Conservation (phyloP, 2,329 filamentous ascomycete species). For the Pezicula carpinea region DNA sequence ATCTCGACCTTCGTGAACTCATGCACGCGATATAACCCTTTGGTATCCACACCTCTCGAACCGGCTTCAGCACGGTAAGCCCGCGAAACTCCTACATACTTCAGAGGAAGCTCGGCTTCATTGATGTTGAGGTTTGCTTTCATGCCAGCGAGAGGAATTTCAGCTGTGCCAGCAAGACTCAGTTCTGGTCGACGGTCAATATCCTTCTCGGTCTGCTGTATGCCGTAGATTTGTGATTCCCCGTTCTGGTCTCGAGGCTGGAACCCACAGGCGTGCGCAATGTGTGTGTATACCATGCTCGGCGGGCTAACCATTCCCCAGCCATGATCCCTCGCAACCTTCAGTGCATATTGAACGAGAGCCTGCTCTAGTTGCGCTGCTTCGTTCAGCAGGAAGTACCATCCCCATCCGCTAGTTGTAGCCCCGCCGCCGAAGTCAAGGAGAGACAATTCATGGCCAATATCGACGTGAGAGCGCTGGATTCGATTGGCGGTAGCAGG, state of each 20-base stretch:
- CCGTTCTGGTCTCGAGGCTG: conserved; percentile 85
- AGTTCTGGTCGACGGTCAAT: conserved; percentile 61
- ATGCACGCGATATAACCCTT: conserved; percentile 93
- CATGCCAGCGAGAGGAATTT: conserved; percentile 92
- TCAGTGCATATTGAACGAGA: conserved; percentile 79
- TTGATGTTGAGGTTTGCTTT: conserved; percentile 69
- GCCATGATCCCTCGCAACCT: conserved; percentile 64
- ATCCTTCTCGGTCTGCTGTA: conserved; percentile 64
- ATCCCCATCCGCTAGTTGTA: conserved; percentile 89
- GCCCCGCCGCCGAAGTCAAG: conserved; percentile 82
- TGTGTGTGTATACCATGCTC: conserved; percentile 86
- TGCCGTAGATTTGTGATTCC: conserved; percentile 86
- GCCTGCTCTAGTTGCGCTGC: conserved; percentile 93
- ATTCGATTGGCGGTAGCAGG: conserved; percentile 28
- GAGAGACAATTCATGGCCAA: conserved; percentile 81
- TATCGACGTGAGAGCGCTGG: conserved; percentile 76
- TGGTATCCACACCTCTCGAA: conserved; percentile 82
- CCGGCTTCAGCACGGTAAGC: conserved; percentile 96
- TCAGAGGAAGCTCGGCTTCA: conserved; percentile 64
- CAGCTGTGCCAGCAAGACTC: conserved; percentile 81
- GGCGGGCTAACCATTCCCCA: conserved; percentile 83
- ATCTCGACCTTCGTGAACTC: conserved; percentile 99
- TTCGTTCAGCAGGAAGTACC: conserved; percentile 94
- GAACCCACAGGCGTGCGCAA: conserved; percentile 88
- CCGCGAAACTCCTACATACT: conserved; percentile 78